These are phyloP conservation scores for Aspergillus ibericus DNA, from an alignment of 2,329 filamentous ascomycete species.

Conservation along the genomic window DNA sequence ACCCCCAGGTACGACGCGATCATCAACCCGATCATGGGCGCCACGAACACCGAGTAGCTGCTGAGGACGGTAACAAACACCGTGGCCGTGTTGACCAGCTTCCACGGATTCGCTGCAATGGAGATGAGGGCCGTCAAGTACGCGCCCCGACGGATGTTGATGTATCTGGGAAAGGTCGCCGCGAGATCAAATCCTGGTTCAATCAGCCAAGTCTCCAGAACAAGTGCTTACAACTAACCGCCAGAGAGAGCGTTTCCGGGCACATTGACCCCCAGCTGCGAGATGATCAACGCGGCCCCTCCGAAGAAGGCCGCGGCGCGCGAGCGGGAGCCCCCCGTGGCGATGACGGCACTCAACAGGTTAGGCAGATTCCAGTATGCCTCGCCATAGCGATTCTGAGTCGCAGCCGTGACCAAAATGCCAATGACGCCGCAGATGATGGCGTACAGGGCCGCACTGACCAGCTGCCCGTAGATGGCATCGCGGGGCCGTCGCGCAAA, in stretches of 20 bases:
- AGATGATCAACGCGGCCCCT: slow-evolving; percentile 24
- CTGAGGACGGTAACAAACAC: slow-evolving; percentile 24
- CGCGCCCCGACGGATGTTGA: slow-evolving; percentile 58
- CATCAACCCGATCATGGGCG: slow-evolving; percentile 48
- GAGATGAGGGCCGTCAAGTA: slow-evolving; percentile 47
- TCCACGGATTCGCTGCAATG: slow-evolving; percentile 26
- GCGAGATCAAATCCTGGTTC: slow-evolving; percentile 46
- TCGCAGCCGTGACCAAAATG: slow-evolving; percentile 31
- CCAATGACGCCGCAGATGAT: slow-evolving; percentile 27
- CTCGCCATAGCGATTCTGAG: slow-evolving; percentile 25
- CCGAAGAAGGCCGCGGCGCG: slow-evolving; percentile 27
- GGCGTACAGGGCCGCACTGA: slow-evolving; percentile 25
- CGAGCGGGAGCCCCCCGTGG: slow-evolving; percentile 21
- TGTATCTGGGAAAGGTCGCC: slow-evolving; percentile 52
- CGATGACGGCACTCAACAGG: slow-evolving; percentile 25
- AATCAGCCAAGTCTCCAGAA: neutral
- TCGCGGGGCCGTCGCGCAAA: slow-evolving; percentile 25
- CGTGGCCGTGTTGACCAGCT: slow-evolving; percentile 24
- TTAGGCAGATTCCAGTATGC: slow-evolving; percentile 28
- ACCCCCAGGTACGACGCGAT: slow-evolving; percentile 49
- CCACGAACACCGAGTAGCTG: slow-evolving; percentile 47
- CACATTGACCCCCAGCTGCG: slow-evolving; percentile 29
- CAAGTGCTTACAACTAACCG: neutral
- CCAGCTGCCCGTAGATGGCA: slow-evolving; percentile 24
- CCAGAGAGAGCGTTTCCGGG: slow-evolving; percentile 24